Percentiles rank a stretch among this genome's conserved stretches.
Evolutionary conservation across 768 basidiomycete genomes (phyloP).

Genomic region (Boletus insuetus): DNA sequence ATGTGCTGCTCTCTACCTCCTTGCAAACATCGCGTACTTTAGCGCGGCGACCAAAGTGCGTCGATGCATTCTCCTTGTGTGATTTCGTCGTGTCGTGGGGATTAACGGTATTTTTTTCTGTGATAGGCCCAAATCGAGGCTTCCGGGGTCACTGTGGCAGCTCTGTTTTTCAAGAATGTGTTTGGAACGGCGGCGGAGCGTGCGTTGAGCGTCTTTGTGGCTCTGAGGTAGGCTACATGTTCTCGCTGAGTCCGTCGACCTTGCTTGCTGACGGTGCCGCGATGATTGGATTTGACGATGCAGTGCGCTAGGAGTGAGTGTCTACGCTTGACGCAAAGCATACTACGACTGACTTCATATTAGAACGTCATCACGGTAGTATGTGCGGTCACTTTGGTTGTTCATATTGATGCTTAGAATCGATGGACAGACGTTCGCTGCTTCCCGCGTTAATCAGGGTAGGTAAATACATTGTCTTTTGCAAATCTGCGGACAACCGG

Average conservation of each 20-base stretch:
- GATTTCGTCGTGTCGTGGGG: neutral
- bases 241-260: neutral
- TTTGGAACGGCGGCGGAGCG: slow-evolving; percentile 52
- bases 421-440: slow-evolving; percentile 44
- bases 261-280: neutral
- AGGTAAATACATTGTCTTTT: neutral
- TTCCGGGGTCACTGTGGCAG: slow-evolving; percentile 55
- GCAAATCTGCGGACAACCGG: neutral
- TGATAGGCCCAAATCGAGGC: slow-evolving; percentile 43
- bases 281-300: neutral
- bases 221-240: slow-evolving; percentile 42
- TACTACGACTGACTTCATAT: neutral
- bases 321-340: neutral
- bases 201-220: slow-evolving; percentile 56
- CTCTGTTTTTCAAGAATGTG: slow-evolving; percentile 57
- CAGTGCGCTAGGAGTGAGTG: slow-evolving; percentile 37
- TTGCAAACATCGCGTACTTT: slow-evolving; percentile 60
- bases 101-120: neutral
- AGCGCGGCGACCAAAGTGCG: slow-evolving; percentile 32
- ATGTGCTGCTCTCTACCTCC: slow-evolving; percentile 49
- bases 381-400: neutral
- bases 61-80: neutral
- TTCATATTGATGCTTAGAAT: neutral
- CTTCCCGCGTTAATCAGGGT: slow-evolving; percentile 54
- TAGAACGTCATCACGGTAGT: slow-evolving; percentile 35